These are phyloP conservation scores for Arthromyces matolae DNA, from an alignment of 768 basidiomycete species.

Conservation along the genomic window DNA sequence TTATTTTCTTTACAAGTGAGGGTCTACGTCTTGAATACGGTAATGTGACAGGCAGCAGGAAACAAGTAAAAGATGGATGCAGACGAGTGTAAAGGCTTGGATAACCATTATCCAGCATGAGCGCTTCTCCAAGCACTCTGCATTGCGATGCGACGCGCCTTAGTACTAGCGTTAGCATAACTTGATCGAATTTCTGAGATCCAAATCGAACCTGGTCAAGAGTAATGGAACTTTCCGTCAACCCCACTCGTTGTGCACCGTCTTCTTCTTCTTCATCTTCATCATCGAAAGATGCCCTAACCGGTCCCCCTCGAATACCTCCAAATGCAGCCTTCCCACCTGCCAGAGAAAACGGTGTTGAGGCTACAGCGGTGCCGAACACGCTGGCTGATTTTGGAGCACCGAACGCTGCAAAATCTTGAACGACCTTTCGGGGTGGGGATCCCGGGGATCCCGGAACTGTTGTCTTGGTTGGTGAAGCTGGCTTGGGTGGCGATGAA, in stretches of 20 bases:
- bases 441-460: slow-evolving; percentile 63
- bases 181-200: background rate
- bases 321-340: slow-evolving; percentile 85
- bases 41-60: background rate
- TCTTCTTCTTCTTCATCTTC: slow-evolving; percentile 77
- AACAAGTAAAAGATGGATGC: slow-evolving; percentile 6
- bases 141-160: slow-evolving; percentile 84
- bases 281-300: slow-evolving; percentile 38
- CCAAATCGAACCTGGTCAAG: slow-evolving; percentile 75
- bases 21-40: slow-evolving; percentile 14
- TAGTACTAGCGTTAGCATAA: background rate
- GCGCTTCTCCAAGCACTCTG: slow-evolving; percentile 86
- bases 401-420: slow-evolving; percentile 85
- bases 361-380: slow-evolving; percentile 77
- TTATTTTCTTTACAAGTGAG: slow-evolving; percentile 11
- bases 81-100: no score
- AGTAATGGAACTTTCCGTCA: slow-evolving; percentile 82
- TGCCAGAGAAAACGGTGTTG: slow-evolving; percentile 76
- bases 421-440: slow-evolving; percentile 83
- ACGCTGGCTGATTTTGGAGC: slow-evolving; percentile 72
- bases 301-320: slow-evolving; percentile 51
- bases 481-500: slow-evolving; percentile 38
- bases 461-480: slow-evolving; percentile 37
- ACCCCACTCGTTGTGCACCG: slow-evolving; percentile 67
- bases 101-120: slow-evolving; percentile 49